Evolutionary conservation across 768 basidiomycete genomes (phyloP), one percentile per base, ranked within the genome.

Genomic region (Termitomyces sp.): DNA sequence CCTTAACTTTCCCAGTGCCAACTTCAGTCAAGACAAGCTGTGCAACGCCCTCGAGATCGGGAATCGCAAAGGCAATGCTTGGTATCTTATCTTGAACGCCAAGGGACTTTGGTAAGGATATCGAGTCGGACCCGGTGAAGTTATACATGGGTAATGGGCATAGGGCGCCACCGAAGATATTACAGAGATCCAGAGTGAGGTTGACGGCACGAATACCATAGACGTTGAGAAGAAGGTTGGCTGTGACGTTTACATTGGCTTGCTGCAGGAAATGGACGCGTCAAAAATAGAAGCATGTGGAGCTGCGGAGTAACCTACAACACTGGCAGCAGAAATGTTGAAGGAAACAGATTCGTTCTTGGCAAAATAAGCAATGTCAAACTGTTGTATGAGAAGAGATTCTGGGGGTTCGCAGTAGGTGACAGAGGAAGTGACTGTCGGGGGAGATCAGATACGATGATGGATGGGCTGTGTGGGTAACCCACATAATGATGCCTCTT

Each of bases 1-100:
- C 92, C 53, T 87, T 91, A 59, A 91, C 77, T 8, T 83, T 69
- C 47, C 89, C 86, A 5, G 91, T 90, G 48, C 76, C 74, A 32
- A 84, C 80, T 59, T 91, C 84, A 2, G 76, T 82, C 40, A 96
- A 78, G 5, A 85, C 81, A 53, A 98, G 74, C 63, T 93, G 89
- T 0, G 86, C 94, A 65, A 83, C 94, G 17, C 90, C 94, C 68
- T 98, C 94, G 5, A 98, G 78, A 71, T 99, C 91, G 5, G 96
- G 96, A 37, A 99, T 88, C 41, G 77, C 73, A 70, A 86, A 99
- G 0, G 91, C 93, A 51, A 96, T 90, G 21, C 70, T 70, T 0
- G 95, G 94, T n/a, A 95, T 77, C 57, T 74, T 71, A 37, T 76
- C 71, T 21, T 77, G 65, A 41, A 92, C 74, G 41, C 80, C 78